Base-by-base conservation (phyloP, 345 rosid genomes). In the Citropsis articulata region DNA sequence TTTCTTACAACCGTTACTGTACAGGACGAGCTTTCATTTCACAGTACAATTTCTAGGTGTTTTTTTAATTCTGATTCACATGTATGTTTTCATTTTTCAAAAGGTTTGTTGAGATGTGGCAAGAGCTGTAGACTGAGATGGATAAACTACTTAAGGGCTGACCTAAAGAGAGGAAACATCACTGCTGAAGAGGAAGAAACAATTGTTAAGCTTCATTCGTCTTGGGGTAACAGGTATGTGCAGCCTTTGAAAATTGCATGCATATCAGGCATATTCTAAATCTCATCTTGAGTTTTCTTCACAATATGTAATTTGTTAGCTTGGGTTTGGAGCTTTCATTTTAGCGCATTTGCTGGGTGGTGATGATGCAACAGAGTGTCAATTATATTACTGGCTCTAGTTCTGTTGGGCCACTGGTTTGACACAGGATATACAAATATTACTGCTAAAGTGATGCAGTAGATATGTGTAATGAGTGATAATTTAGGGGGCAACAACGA, bases 71-170 rank as follows among this genome's bases (percentile, higher is more conserved):
- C 22, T 16, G 5, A 1, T 53, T 53, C 57, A 18, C 19, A 2
- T 18, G 57, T 5, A 5, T 53, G 22, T 53, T 53, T 53, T 53
- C 61, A 66, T 22, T 2, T 48, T 13, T 50, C 18, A 76, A 74
- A 68, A 90, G 98, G 97, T 48, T 82, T 93, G 75, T 76, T 90
- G 75, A 91, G 98, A 77, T 94, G 98, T 75, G 98, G 98, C 14
- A 94, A 94, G 88, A 94, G 98, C 55, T 94, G 98, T 78, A 88
- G 98, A 80, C 82, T 94, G 80, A 93, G 98, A 86, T 94, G 98
- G 98, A 90, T 91, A 50, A 94, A 94, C 78, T 93, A 94, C 81
- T 82, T 94, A 75, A 94, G 93, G 84, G 76, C 86, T 66, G 97
- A 87, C 67, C 72, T 94, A 82, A 94, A 91, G 85, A 91, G 94